A percentile compares a stretch with the other conserved stretches of the same genome.
These are phyloP conservation scores for Prunus kanzakura DNA, from an alignment of 306 rosid species.

Conservation along the genomic window DNA sequence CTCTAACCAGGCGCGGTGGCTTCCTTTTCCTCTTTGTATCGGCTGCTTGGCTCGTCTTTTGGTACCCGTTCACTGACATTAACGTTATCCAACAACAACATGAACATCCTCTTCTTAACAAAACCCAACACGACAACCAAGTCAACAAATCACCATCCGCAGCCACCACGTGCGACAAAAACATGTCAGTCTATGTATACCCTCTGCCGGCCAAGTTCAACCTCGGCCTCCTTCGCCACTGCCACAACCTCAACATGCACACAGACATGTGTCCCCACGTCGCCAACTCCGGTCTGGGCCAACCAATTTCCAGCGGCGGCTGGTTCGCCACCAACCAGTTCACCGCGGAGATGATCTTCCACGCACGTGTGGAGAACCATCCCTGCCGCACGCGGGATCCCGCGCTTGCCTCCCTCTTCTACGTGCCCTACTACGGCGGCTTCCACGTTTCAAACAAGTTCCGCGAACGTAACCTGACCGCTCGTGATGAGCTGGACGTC, in stretches of 20 bases:
- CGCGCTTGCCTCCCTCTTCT: slow-evolving; percentile 52
- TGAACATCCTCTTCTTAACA: not conserved
- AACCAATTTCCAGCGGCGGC: not conserved
- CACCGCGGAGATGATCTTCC: slow-evolving; percentile 72
- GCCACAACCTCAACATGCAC: slow-evolving; percentile 59
- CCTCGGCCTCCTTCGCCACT: slow-evolving; percentile 49
- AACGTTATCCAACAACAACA: not conserved
- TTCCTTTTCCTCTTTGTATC: slow-evolving; percentile 37
- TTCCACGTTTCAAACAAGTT: slow-evolving; percentile 63
- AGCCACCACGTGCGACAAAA: slow-evolving; percentile 34
- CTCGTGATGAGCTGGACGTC: slow-evolving; percentile 51
- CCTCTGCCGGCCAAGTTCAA: slow-evolving; percentile 63
- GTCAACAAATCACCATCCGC: not conserved
- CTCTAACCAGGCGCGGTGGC: slow-evolving; percentile 21
- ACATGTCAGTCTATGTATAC: slow-evolving; percentile 50
- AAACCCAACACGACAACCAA: not conserved
- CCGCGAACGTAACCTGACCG: slow-evolving; percentile 46
- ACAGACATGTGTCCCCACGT: slow-evolving; percentile 91
- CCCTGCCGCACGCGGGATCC: slow-evolving; percentile 73
- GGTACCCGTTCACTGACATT: slow-evolving; percentile 13
- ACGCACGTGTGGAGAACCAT: slow-evolving; percentile 68
- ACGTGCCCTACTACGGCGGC: slow-evolving; percentile 81
- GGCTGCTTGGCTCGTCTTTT: slow-evolving; percentile 39
- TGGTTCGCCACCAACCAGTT: slow-evolving; percentile 87
- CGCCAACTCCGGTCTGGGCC: slow-evolving; percentile 36